Base-by-base conservation (phyloP, 2,329 filamentous ascomycete species). In the Leptodontidium sp. region DNA sequence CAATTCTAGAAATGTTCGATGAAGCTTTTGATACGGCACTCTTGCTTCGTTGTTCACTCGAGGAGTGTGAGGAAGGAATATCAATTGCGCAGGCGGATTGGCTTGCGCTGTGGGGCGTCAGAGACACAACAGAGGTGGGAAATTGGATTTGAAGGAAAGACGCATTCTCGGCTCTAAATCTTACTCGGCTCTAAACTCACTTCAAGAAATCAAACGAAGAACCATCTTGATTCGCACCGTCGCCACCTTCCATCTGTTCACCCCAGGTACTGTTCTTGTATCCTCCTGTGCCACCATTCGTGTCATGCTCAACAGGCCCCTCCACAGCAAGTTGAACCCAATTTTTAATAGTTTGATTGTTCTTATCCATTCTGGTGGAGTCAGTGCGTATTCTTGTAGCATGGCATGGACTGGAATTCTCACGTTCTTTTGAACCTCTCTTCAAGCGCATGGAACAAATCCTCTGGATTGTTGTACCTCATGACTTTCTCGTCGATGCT, bases 161-260 rank as follows among this genome's bases (percentile, higher is more conserved):
- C 21, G 32, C 14, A 43, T 58, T 58, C n/a, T 9, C 14, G 21
- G 32, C 38, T 43, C 6, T 38, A 45, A 17, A 47, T 24, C 26
- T 24, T n/a, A n/a, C n/a, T n/a, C n/a, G n/a, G n/a, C n/a, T n/a
- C n/a, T n/a, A n/a, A n/a, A n/a, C n/a, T n/a, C n/a, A 26, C 21
- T 61, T 61, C 17, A 61, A 12, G 17, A 61, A 61, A 29, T 61
- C 21, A 47, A 61, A 61, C 17, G 32, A 17, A 61, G 58, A 12
- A 47, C 4, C 21, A 52, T 29, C 17, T 61, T 61, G 17, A 61
- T 61, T 29, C 58, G 47, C 58, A 17, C 2, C 8, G 47, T 61
- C 38, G 12, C 24, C 38, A 29, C 38, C 58, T 43, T 61, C 6
- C 5, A 61, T 47, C 6, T 47, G n/a, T 7, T 61, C 17, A 15